Conservation (phyloP, 306 rosid genomes). For the Myrica gale region DNA sequence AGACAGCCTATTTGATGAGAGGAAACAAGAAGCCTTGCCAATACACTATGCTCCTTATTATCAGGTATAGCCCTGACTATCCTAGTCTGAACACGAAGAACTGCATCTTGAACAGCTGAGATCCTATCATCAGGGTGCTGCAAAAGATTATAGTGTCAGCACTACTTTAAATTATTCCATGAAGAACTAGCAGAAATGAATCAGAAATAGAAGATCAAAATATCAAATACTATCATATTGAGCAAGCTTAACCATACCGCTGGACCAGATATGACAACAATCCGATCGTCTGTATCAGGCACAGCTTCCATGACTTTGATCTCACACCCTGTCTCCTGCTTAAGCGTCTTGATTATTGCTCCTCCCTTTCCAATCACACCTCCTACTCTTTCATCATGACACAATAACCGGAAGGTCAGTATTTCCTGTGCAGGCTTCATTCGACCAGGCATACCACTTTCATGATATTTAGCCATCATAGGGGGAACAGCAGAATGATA, state of each 20-base stretch:
- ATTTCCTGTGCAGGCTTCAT: constrained; percentile 56
- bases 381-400: constrained; percentile 80
- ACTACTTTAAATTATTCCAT: constrained; percentile 16
- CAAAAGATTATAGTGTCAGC: constrained; percentile 40
- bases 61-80: constrained; percentile 70
- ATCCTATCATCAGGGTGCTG: constrained; percentile 96
- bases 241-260: constrained; percentile 55
- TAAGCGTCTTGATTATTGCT: constrained; percentile 52
- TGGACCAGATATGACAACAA: constrained; percentile 72
- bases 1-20: constrained; percentile 90
- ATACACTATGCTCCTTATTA: constrained; percentile 56
- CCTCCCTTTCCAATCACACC: constrained; percentile 94
- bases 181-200: constrained; percentile 19
- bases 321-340: constrained; percentile 86
- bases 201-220: constrained; percentile 12
- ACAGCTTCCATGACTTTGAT: constrained; percentile 70
- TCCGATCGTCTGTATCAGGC: constrained; percentile 66
- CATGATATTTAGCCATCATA: constrained; percentile 55
- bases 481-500: constrained; percentile 50
- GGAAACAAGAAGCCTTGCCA: constrained; percentile 83
- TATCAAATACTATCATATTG: not conserved
- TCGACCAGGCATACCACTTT: constrained; percentile 62
- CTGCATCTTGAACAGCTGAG: constrained; percentile 94
- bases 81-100: constrained; percentile 78
- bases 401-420: constrained; percentile 69